Evolutionary conservation across 164 flowering plant species (phyloP).

Genomic region (Chloranthus sessilifolius): DNA sequence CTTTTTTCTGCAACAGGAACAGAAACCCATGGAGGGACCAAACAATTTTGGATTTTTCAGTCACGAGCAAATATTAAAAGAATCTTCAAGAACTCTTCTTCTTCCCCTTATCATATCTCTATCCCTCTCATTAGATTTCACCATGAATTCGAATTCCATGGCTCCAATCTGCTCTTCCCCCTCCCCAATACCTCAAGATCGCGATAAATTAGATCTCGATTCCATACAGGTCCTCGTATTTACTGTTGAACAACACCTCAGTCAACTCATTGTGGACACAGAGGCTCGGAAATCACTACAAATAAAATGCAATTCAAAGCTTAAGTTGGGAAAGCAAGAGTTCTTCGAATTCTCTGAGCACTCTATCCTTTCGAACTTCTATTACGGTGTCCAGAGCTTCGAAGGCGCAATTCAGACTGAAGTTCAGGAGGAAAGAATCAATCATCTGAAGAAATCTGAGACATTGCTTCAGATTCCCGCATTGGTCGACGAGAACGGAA

Average conservation of each 20-base stretch:
- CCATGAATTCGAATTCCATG: constrained; percentile 22
- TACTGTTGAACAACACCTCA: constrained; percentile 34
- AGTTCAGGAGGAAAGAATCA: constrained; percentile 25
- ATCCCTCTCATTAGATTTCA: not conserved
- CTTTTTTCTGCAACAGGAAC: constrained; percentile 19
- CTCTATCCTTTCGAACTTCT: constrained; percentile 57
- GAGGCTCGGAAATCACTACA: constrained; percentile 31
- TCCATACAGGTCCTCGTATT: constrained; percentile 32
- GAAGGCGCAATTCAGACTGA: constrained; percentile 42
- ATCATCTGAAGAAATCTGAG: constrained; percentile 40
- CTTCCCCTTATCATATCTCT: not conserved
- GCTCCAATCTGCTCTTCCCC: constrained; percentile 23
- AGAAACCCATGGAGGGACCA: constrained; percentile 22
- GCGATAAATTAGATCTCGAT: constrained; percentile 27
- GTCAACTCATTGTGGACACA: constrained; percentile 21
- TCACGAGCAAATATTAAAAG: constrained; percentile 31
- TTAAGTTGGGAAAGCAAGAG: constrained; percentile 34
- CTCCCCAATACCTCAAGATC: constrained; percentile 11
- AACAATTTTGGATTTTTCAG: constrained; percentile 19
- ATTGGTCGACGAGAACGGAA: constrained; percentile 49
- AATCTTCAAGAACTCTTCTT: constrained; percentile 7
- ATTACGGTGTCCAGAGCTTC: constrained; percentile 59
- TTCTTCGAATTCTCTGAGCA: constrained; percentile 65
- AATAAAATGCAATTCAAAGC: constrained; percentile 36
- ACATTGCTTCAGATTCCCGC: constrained; percentile 74